These are phyloP conservation scores for Corymbia citriodora DNA, from an alignment of 441 rosid species.

Conservation along the genomic window DNA sequence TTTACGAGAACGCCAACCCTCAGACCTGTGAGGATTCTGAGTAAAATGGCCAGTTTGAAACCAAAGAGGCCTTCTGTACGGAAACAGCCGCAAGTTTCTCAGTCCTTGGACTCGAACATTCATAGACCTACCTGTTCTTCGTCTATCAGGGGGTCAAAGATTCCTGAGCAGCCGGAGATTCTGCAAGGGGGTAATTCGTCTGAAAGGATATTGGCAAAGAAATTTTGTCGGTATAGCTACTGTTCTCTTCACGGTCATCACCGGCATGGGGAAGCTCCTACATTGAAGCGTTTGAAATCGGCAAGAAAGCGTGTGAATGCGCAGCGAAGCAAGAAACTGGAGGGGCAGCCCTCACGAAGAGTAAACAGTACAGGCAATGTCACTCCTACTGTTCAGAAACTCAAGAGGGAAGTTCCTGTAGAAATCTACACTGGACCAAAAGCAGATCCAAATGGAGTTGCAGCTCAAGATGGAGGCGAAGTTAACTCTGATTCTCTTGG, in stretches of 20 bases:
- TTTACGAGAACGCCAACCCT: slow-evolving; percentile 30
- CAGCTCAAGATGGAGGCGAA: neutral
- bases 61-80: slow-evolving; percentile 21
- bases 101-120: slow-evolving; percentile 14
- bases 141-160: slow-evolving; percentile 62
- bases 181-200: slow-evolving; percentile 24
- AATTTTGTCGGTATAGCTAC: slow-evolving; percentile 65
- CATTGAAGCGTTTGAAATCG: slow-evolving; percentile 58
- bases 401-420: neutral
- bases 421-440: neutral
- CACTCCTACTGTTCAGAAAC: neutral
- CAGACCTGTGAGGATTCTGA: slow-evolving; percentile 33
- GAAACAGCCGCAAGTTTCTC: slow-evolving; percentile 12
- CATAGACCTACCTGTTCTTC: slow-evolving; percentile 78
- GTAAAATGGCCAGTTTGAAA: slow-evolving; percentile 37
- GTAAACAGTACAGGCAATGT: slow-evolving; percentile 20
- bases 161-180: slow-evolving; percentile 27
- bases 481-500: neutral
- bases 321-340: slow-evolving; percentile 42
- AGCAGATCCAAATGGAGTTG: neutral
- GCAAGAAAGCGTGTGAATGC: slow-evolving; percentile 52
- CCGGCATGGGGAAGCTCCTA: slow-evolving; percentile 31
- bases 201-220: slow-evolving; percentile 18
- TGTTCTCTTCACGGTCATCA: slow-evolving; percentile 85
- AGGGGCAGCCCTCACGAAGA: slow-evolving; percentile 20